These are phyloP conservation scores for Bolboschoenus planiculmis DNA, from an alignment of 176 grass and related monocot species.

Conservation along the genomic window DNA sequence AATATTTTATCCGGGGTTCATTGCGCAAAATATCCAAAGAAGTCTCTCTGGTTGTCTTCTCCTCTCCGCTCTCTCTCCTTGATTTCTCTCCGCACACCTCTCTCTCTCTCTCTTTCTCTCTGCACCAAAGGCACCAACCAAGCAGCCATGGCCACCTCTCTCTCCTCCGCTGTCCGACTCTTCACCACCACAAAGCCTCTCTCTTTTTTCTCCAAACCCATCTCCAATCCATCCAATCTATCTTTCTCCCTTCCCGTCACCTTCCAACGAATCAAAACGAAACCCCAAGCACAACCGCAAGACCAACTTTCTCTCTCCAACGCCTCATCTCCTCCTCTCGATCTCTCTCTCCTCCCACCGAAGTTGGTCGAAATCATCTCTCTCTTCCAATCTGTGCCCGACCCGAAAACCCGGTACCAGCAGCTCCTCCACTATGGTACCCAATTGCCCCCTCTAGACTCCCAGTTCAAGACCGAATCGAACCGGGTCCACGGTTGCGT, in stretches of 20 bases:
- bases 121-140: background rate
- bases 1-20: background rate
- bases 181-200: slow-evolving; percentile 16
- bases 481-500: slow-evolving; percentile 74
- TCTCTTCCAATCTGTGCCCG: slow-evolving; percentile 74
- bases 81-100: slow-evolving; percentile 10
- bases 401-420: slow-evolving; percentile 71
- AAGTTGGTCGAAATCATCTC: slow-evolving; percentile 56
- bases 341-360: slow-evolving; percentile 35
- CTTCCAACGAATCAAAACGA: slow-evolving; percentile 53
- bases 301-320: slow-evolving; percentile 30
- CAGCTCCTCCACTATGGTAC: slow-evolving; percentile 86
- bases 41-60: background rate
- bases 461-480: slow-evolving; percentile 52
- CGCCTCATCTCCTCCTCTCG: background rate
- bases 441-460: slow-evolving; percentile 59
- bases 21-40: background rate
- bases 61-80: background rate
- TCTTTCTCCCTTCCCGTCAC: slow-evolving; percentile 45
- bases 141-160: slow-evolving; percentile 4
- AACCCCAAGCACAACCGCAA: slow-evolving; percentile 11
- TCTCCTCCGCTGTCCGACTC: slow-evolving; percentile 18
- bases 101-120: slow-evolving; percentile 19
- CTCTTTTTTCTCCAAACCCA: background rate
- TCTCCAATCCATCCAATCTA: slow-evolving; percentile 34